Base-by-base conservation (phyloP, 805 yeast genomes). In the Barnettozyma botsteinii region DNA sequence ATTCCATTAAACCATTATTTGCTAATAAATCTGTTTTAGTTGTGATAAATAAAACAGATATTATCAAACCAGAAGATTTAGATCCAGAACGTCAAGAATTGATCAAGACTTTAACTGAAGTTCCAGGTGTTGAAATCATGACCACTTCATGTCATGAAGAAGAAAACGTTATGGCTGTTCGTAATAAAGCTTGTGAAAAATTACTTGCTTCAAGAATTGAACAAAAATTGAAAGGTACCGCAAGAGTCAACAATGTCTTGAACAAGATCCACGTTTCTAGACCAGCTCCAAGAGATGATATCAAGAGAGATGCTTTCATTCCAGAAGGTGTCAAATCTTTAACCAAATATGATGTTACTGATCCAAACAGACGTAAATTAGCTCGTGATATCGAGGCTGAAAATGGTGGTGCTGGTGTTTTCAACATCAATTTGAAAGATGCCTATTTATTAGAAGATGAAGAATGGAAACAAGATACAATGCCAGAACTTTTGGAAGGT, bases 321-420 rank as follows among this genome's bases (percentile, higher is more conserved):
- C 98, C 98, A 37, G 95, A 84, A 27, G 81, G 77, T 24, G 84
- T 75, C 47, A 71, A 72, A 55, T 51, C 48, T 13, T 53, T 77
- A 55, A 72, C 68, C 58, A 84, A 81, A 64, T 88, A 83, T 60
- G 93, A 86, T 64, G 62, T 72, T 18, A 73, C 73, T 51, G 96
- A 87, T 65, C 93, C 95, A 49, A 73, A 83, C 57, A 79, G 95
- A 63, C 77, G 88, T 60, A 72, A 57, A 51, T 74, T 93, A 56
- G 88, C 95, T 29, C 77, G 86, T 57, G 98, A 93, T 60, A 71
- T 88, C 47, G 98, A 93, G 69, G 82, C 75, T 36, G 96, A 84
- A 61, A 86, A 93, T 56, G 98, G 98, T 60, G 98, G 98, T 61
- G 97, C 98, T 32, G 98, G 98, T 73, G 98, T 93, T 26, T 93